Percentiles rank a stretch among this genome's conserved stretches.
phyloP scores from a whole-genome alignment of 179 eudicot species.

The Drosera spatulata region DNA sequence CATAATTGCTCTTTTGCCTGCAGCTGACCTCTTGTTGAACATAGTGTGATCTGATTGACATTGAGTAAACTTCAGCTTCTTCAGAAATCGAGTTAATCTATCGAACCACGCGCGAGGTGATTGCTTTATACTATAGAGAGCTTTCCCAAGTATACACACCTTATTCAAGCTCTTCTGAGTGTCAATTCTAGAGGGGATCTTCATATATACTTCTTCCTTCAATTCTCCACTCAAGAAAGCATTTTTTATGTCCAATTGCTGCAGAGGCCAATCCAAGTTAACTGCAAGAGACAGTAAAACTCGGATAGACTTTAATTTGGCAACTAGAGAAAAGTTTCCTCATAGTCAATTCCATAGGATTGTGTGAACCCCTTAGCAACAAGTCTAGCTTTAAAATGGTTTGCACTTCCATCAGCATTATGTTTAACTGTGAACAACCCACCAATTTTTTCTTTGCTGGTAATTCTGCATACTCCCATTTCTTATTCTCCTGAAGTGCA shows the following conservation, averaged over 20 bases:
- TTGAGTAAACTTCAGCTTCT: background rate
- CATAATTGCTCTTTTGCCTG: too few relatives aligned
- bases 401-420: background rate
- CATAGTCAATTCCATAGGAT: background rate
- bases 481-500: too few relatives aligned
- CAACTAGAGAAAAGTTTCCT: background rate
- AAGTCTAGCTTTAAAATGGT: background rate
- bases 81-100: too few relatives aligned
- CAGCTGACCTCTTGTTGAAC: too few relatives aligned
- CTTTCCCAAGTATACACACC: too few relatives aligned
- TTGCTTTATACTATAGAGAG: too few relatives aligned
- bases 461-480: background rate
- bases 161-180: too few relatives aligned
- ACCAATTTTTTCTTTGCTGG: background rate
- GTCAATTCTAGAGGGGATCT: too few relatives aligned
- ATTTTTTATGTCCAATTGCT: background rate
- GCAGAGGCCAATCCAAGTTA: background rate
- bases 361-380: background rate
- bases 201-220: too few relatives aligned
- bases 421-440: background rate
- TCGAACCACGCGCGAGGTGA: too few relatives aligned
- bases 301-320: background rate
- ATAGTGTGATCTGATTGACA: too few relatives aligned
- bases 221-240: too few relatives aligned
- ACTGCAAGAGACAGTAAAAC: background rate